Evolutionary conservation across 345 rosid genomes (phyloP).

Genomic region (Mangifera indica): DNA sequence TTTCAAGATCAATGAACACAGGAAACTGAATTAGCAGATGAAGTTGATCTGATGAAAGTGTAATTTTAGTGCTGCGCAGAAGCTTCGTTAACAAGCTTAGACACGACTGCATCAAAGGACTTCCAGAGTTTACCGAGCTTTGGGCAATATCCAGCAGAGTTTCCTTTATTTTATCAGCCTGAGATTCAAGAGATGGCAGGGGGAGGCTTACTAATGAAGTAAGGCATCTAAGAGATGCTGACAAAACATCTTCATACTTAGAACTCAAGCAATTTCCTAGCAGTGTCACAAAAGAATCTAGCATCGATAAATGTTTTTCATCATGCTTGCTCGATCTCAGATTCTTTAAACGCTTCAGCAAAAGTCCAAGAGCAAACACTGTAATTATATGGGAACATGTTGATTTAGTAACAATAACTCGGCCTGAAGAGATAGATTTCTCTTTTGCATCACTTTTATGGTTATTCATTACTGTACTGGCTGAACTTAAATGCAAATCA

Average conservation of each 20-base stretch:
- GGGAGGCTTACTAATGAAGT: slow-evolving; percentile 67
- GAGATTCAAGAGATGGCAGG: slow-evolving; percentile 67
- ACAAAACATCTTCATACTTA: slow-evolving; percentile 74
- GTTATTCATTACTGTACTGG: slow-evolving; percentile 29
- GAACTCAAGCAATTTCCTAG: slow-evolving; percentile 77
- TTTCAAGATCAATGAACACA: slow-evolving; percentile 77
- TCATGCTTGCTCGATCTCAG: slow-evolving; percentile 43
- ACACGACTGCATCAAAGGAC: slow-evolving; percentile 73
- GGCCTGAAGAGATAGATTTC: slow-evolving; percentile 29
- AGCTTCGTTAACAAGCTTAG: slow-evolving; percentile 77
- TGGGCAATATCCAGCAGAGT: slow-evolving; percentile 69
- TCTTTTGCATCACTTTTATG: slow-evolving; percentile 26
- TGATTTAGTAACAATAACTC: slow-evolving; percentile 39
- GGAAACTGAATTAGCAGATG: slow-evolving; percentile 72
- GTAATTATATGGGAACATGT: slow-evolving; percentile 63
- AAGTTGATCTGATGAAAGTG: slow-evolving; percentile 72
- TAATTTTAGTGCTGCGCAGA: slow-evolving; percentile 50
- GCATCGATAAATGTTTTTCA: slow-evolving; percentile 52
- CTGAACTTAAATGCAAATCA: slow-evolving; percentile 33
- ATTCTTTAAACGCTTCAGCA: slow-evolving; percentile 57
- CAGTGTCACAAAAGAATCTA: slow-evolving; percentile 79
- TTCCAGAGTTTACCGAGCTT: slow-evolving; percentile 49
- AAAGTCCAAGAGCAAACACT: slow-evolving; percentile 70
- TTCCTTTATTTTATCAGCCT: slow-evolving; percentile 73
- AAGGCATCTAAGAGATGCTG: slow-evolving; percentile 76